These are phyloP conservation scores for Sporopachydermia lactativora DNA, from an alignment of 805 yeast species.

Conservation along the genomic window DNA sequence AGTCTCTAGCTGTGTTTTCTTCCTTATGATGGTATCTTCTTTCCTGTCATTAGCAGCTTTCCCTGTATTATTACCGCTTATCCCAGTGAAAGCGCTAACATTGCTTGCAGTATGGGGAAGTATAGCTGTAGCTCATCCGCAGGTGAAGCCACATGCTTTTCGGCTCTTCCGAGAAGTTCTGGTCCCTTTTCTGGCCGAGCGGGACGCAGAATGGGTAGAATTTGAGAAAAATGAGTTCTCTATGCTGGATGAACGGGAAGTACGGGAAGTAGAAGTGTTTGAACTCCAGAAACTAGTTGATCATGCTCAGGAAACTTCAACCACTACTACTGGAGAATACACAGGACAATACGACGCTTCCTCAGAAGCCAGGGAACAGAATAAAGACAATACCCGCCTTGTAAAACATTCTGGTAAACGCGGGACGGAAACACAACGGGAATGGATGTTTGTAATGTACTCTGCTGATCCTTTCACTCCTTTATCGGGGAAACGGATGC, in stretches of 20 bases:
- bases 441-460: conserved; percentile 10
- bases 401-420: not conserved
- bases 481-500: conserved; percentile 9
- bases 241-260: conserved; percentile 26
- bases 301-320: conserved; percentile 27
- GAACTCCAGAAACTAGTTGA: conserved; percentile 47
- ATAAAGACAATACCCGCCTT: not conserved
- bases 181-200: not conserved
- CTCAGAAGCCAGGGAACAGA: not conserved
- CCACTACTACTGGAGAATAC: too few relatives aligned
- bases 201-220: conserved; percentile 25
- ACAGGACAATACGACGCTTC: conserved; percentile 4
- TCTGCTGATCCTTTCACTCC: conserved; percentile 6
- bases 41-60: not conserved
- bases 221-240: conserved; percentile 25
- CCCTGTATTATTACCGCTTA: not conserved
- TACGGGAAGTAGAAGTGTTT: conserved; percentile 44
- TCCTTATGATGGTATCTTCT: not conserved
- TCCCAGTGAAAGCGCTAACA: not conserved
- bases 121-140: not conserved
- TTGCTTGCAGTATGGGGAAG: not conserved
- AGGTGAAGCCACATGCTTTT: not conserved
- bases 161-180: not conserved
- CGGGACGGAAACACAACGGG: not conserved
- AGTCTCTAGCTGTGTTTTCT: not conserved